Percentiles rank a stretch among this genome's conserved stretches.
Conservation (phyloP, 768 basidiomycete species). For the Boletellus emodensis region DNA sequence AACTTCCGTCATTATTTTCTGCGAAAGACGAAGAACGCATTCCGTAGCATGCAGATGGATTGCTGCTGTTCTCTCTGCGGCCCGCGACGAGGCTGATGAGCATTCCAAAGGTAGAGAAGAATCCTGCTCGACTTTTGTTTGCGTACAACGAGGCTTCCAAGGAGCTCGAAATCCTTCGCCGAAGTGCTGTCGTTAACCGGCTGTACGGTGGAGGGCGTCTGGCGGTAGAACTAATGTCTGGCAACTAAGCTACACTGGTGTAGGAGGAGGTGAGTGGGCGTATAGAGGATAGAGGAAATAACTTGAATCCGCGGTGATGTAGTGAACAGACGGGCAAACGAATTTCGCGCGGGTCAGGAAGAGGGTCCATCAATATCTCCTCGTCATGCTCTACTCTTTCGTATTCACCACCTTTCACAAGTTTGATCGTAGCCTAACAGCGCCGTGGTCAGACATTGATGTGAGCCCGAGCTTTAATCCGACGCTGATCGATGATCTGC, state of each 20-base stretch:
- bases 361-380: too few species aligned
- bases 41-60: conserved; percentile 60
- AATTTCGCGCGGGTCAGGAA: neutral
- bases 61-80: neutral
- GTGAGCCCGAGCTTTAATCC: too few species aligned
- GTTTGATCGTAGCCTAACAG: too few species aligned
- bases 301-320: neutral
- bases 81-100: neutral
- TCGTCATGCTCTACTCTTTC: too few species aligned
- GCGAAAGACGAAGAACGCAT: conserved; percentile 61
- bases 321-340: neutral
- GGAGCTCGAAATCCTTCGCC: conserved; percentile 74
- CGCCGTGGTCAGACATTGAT: too few species aligned
- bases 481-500: too few species aligned
- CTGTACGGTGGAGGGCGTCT: conserved; percentile 86
- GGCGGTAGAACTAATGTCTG: conserved; percentile 58
- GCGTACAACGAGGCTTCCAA: conserved; percentile 66
- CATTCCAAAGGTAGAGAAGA: conserved; percentile 47
- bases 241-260: neutral
- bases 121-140: conserved; percentile 49
- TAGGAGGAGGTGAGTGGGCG: neutral
- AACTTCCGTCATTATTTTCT: conserved; percentile 89
- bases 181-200: conserved; percentile 83
- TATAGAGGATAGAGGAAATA: too few species aligned
- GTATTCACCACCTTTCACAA: too few species aligned